Base-by-base conservation (phyloP, 129 eudicot genomes). In the Chrysanthemum seticuspe region DNA sequence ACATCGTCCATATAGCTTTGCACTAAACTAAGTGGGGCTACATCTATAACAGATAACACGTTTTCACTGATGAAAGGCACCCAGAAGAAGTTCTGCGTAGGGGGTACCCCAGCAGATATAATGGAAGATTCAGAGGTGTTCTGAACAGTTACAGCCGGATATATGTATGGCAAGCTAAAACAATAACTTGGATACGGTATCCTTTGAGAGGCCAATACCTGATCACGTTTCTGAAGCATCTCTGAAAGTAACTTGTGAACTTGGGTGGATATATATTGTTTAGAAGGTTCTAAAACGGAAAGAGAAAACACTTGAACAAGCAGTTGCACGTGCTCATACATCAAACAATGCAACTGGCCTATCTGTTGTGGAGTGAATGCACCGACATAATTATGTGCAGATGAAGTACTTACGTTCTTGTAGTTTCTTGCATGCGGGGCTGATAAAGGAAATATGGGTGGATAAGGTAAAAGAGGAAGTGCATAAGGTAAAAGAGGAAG, bases 241-340 rank as follows among this genome's bases (percentile, higher is more conserved):
- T 94, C 91, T 10, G 81, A 71, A 78, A 90, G 83, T 69, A 94
- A 66, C 45, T 78, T 73, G 67, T 80, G 85, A 67, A 85, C 82
- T 70, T 84, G 78, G 27, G 89, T 25, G 51, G 96, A 85, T 62
- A 90, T 78, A 50, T 84, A 83, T 73, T 79, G 85, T 58, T 79
- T 76, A 71, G 87, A 81, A 77, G 92, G 89, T 53, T 94, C 99
- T 25, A 88, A 87, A 75, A 86, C 85, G 70, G 83, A 81, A 45
- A 94, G 76, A 59, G 99, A 88, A 77, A 82, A 88, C 55, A 94
- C 86, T 84, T 94, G 99, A 70, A 90, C 78, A 47, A 94, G 97
- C 47, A 94, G 89, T 82, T 94, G 99, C 31, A 90, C 87, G 67
- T 94, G 99, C 81, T 94, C 99, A 19, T 90, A 85, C 53, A 94